A percentile compares a stretch with the other conserved stretches of the same genome.
Evolutionary conservation across 345 rosid genomes (phyloP).

Genomic region (Populus ilicifolia): DNA sequence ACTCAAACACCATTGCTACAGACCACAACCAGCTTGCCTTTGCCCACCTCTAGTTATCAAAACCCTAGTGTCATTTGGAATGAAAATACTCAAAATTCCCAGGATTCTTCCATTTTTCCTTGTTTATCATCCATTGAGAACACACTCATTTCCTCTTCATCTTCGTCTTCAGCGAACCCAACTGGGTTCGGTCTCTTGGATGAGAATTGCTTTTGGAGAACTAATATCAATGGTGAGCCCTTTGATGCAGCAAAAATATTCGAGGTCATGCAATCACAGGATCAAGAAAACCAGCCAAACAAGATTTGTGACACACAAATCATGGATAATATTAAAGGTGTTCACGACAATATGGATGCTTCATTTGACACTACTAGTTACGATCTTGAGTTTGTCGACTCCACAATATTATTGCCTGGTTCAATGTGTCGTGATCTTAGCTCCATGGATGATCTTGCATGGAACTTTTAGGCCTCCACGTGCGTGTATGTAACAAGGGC

Average conservation of each 20-base stretch:
- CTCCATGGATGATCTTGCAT: conserved; percentile 40
- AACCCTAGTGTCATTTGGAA: conserved; percentile 17
- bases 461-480: conserved; percentile 36
- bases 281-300: conserved; percentile 3
- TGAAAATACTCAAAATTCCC: neutral
- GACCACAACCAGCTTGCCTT: neutral
- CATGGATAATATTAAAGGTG: neutral
- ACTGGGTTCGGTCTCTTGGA: conserved; percentile 15
- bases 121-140: neutral
- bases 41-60: conserved; percentile 8
- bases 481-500: neutral
- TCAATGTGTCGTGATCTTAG: conserved; percentile 30
- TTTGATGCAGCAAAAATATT: conserved; percentile 4
- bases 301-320: neutral
- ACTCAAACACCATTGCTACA: neutral
- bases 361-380: conserved; percentile 33
- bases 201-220: conserved; percentile 21
- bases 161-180: conserved; percentile 13
- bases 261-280: conserved; percentile 9
- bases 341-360: conserved; percentile 7
- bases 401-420: conserved; percentile 24
- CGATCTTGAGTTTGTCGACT: conserved; percentile 32
- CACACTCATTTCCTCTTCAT: conserved; percentile 13
- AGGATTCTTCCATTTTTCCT: neutral
- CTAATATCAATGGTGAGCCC: conserved; percentile 3